Percentiles rank a stretch among this genome's conserved stretches.
Conservation (phyloP, 2,329 filamentous ascomycete species). For the Alternaria brassicicola region DNA sequence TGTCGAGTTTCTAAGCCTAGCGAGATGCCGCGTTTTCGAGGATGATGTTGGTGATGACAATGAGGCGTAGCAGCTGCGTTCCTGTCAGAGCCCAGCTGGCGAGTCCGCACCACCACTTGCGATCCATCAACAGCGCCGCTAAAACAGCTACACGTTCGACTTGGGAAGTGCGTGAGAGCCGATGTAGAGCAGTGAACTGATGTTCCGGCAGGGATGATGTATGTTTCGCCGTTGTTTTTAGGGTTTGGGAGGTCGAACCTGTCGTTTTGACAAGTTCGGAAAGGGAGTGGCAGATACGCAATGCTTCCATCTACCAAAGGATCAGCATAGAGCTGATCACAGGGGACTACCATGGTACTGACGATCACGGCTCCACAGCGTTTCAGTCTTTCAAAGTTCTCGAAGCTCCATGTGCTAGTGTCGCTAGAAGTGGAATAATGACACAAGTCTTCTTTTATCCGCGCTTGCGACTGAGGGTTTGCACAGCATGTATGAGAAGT, state of each 20-base stretch:
- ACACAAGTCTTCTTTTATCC: constrained; percentile 52
- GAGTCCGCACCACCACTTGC: no score
- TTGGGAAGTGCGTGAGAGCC: constrained; percentile 41
- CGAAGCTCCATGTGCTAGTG: no score
- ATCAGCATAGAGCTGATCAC: no score
- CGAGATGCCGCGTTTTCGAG: background rate
- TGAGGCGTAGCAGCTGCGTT: no score
- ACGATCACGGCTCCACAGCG: background rate
- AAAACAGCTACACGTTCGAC: constrained; percentile 47
- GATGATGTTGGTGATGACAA: background rate
- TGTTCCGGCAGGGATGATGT: background rate
- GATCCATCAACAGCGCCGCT: constrained; percentile 10
- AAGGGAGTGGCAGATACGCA: constrained; percentile 13
- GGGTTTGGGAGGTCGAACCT: no score
- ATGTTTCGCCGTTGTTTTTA: no score
- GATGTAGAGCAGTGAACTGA: constrained; percentile 20
- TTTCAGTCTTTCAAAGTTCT: no score
- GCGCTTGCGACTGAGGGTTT: constrained; percentile 55
- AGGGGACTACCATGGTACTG: background rate
- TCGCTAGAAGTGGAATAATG: background rate
- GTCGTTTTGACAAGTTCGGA: no score
- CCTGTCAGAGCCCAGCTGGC: no score
- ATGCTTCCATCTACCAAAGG: constrained; percentile 18
- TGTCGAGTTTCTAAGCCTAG: background rate
- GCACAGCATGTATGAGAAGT: no score